phyloP scores from a whole-genome alignment of 2,329 filamentous ascomycete genomes.

The Ophiostoma sp. region DNA sequence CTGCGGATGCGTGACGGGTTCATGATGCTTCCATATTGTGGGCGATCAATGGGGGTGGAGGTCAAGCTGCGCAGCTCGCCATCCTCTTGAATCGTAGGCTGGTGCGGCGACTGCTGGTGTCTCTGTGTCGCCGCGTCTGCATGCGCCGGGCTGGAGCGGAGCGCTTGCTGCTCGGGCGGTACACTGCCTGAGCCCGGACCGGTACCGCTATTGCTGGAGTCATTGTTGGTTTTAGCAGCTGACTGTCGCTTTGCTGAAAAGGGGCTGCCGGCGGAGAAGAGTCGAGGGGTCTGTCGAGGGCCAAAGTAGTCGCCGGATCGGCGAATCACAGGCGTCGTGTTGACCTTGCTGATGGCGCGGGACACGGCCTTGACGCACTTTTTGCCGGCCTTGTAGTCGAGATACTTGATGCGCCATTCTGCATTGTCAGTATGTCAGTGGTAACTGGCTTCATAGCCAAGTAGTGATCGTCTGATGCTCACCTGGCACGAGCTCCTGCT shows the following conservation, averaged over 20 bases:
- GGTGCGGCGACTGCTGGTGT: not conserved
- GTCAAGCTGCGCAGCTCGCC: conserved; percentile 42
- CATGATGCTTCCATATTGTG: conserved; percentile 52
- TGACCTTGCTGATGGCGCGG: conserved; percentile 62
- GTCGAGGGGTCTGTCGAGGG: conserved; percentile 33
- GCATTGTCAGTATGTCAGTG: not conserved
- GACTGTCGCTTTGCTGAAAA: conserved; percentile 29
- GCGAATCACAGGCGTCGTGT: conserved; percentile 44
- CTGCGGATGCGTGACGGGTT: conserved; percentile 37
- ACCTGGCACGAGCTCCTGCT: conserved; percentile 82
- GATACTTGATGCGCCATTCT: conserved; percentile 91
- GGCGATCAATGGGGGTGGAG: conserved; percentile 35
- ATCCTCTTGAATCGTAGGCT: conserved; percentile 11
- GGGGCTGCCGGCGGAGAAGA: conserved; percentile 23
- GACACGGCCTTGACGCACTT: conserved; percentile 83
- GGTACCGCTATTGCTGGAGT: not conserved
- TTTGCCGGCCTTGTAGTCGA: conserved; percentile 93
- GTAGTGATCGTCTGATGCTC: conserved; percentile 27
- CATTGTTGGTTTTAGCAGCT: not conserved
- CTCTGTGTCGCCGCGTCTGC: not conserved
- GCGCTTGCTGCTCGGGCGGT: conserved; percentile 25
- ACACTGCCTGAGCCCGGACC: conserved; percentile 11
- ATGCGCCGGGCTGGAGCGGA: conserved; percentile 30
- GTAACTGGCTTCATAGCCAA: too few relatives aligned
- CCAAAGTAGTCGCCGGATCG: conserved; percentile 34